A percentile compares a stretch with the other conserved stretches of the same genome.
These are phyloP conservation scores for Aspergillus olivimuriae DNA, from an alignment of 495 filamentous ascomycete species.

Conservation along the genomic window DNA sequence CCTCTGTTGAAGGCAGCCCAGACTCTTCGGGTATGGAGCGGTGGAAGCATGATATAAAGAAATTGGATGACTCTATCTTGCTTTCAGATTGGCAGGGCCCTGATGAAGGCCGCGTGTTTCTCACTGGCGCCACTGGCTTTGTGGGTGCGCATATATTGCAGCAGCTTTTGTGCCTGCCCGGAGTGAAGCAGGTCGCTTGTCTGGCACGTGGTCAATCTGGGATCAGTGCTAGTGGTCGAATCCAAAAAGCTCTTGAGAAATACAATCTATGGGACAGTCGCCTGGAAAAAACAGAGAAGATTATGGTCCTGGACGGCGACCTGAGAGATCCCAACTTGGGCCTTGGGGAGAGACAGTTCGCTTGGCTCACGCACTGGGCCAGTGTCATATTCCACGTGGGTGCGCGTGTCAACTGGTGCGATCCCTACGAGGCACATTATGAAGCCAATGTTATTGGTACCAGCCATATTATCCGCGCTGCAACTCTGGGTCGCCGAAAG, in stretches of 20 bases:
- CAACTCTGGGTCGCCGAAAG: slow-evolving; percentile 11
- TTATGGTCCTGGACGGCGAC: slow-evolving; percentile 11
- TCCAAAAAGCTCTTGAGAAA: slow-evolving; percentile 1
- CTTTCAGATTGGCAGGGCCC: background rate
- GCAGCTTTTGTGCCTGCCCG: background rate
- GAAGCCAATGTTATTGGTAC: slow-evolving; percentile 15
- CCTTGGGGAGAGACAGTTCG: background rate
- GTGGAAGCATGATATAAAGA: background rate
- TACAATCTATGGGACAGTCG: slow-evolving; percentile 5
- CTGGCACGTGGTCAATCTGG: slow-evolving; percentile 2
- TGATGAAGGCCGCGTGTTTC: background rate
- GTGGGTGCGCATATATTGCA: slow-evolving; percentile 2
- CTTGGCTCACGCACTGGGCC: slow-evolving; percentile 5
- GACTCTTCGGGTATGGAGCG: too few relatives aligned
- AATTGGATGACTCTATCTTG: background rate
- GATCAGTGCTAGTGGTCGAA: background rate
- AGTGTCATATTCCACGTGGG: slow-evolving; percentile 13
- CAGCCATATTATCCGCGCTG: slow-evolving; percentile 8
- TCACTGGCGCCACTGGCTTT: slow-evolving; percentile 8
- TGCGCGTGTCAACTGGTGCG: slow-evolving; percentile 16
- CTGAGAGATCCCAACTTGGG: slow-evolving; percentile 4
- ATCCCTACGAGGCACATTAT: slow-evolving; percentile 12
- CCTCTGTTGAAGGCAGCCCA: too few relatives aligned
- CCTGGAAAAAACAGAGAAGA: background rate
- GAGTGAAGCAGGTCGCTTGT: slow-evolving; percentile 10